Evolutionary conservation across 2,329 filamentous ascomycete species (phyloP), one percentile per base, ranked within the genome.

Genomic region (Cadophora sp.): DNA sequence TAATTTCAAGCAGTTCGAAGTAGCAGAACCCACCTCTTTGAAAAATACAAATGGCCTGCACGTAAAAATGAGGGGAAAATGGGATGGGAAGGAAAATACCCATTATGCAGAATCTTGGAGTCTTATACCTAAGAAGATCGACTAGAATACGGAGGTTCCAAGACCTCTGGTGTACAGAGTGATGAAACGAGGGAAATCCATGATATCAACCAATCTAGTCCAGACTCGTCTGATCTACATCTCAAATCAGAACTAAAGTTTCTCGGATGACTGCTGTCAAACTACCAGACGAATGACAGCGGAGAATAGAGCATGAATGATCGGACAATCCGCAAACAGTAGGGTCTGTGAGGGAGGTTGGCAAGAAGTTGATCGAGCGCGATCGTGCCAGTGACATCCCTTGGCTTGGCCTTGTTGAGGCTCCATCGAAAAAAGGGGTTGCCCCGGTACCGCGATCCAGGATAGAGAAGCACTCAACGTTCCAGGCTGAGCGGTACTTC

Each of bases 201-300:
- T 53, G 51, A 64, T 59, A 66, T 63, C 26, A 12, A 63, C 58
- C 62, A 65, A 69, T 69, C 68, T 70, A 65, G 70, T 55, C 73
- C 64, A 68, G 37, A 64, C 71, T 68, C 69, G 74, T 75, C 74
- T 77, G 74, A 75, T 76, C 73, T 69, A 53, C 73, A 72, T 71
- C 68, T 65, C 26, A 66, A 70, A 70, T 65, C 46, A 68, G 68
- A 63, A 62, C 31, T 64, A 66, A 16, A 67, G 48, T 65, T 71
- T 65, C 56, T 65, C 55, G n/a, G 46, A 43, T 53, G 59, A 48
- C 66, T 27, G 64, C 37, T 70, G 62, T 69, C 71, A 72, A 72
- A 69, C 60, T 55, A 24, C 61, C 5, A 50, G 59, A 66, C 65
- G 59, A 71, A 68, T 68, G 50, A 48, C 43, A 48, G 46, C 26